A percentile compares a stretch with the other conserved stretches of the same genome.
Conservation (phyloP, 768 basidiomycete species). For the Lactarius psammicola region DNA sequence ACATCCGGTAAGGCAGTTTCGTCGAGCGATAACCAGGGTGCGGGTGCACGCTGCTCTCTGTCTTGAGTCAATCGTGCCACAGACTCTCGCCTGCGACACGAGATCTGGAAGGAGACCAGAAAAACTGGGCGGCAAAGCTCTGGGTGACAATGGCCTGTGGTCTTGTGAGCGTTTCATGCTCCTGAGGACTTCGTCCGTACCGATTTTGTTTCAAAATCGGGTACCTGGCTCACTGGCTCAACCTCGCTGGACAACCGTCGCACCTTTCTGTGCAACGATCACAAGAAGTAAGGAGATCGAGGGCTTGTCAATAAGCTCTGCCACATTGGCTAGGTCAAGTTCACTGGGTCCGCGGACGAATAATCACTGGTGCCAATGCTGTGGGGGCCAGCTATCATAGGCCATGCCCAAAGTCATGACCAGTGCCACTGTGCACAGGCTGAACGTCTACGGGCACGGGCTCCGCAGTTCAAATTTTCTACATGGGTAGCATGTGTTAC, state of each 20-base stretch:
- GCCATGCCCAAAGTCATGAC: not conserved
- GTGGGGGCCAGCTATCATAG: no score
- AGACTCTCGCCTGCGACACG: not conserved
- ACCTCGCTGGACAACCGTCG: no score
- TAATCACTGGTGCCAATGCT: no score
- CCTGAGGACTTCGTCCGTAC: not conserved
- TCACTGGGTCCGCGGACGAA: no score
- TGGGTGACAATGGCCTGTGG: not conserved
- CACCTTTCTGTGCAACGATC: no score
- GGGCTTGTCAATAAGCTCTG: no score
- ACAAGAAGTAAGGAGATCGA: no score
- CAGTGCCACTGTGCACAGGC: not conserved
- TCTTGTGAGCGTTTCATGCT: not conserved
- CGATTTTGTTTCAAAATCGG: not conserved
- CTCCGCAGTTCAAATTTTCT: not conserved
- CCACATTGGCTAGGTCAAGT: no score
- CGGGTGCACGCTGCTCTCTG: not conserved
- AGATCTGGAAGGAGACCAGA: not conserved
- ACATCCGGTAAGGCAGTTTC: not conserved
- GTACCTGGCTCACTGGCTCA: no score
- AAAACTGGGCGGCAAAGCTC: not conserved
- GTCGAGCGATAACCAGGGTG: not conserved
- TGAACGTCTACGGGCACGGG: not conserved
- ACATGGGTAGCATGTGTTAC: no score
- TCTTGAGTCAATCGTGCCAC: not conserved